Percentiles rank a stretch among this genome's conserved stretches.
Conservation (phyloP, 768 basidiomycete species). For the Kondoa malvinella region DNA sequence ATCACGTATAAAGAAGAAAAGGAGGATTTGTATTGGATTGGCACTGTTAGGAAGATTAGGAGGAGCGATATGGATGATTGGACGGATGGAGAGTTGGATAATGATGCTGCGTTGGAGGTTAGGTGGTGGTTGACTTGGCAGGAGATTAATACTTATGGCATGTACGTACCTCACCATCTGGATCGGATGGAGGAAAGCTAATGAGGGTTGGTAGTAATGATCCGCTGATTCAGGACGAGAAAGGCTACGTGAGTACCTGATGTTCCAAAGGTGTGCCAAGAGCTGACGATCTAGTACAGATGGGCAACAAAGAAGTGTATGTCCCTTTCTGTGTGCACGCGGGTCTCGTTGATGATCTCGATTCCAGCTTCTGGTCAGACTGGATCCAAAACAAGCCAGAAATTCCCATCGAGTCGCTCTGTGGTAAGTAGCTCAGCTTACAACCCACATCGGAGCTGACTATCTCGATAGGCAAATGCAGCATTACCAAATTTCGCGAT, state of each 20-base stretch:
- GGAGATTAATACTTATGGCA: background rate
- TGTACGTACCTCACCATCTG: background rate
- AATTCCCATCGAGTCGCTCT: constrained; percentile 1
- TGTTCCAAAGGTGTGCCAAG: background rate
- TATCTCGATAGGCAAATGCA: background rate
- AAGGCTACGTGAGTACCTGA: background rate
- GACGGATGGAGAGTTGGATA: constrained; percentile 1
- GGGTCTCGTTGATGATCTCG: background rate
- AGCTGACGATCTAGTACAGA: background rate
- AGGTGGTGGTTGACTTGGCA: constrained; percentile 3
- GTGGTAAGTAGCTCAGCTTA: background rate
- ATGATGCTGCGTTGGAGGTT: background rate
- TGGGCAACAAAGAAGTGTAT: constrained; percentile 6
- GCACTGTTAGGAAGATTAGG: constrained; percentile 1
- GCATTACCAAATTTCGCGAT: background rate
- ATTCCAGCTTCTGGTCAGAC: constrained; percentile 1
- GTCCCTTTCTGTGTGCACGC: background rate
- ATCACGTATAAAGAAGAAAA: background rate
- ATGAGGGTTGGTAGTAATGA: constrained; percentile 4
- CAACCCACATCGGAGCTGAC: background rate
- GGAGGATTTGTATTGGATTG: constrained; percentile 5
- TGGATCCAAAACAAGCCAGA: background rate
- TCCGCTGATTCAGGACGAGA: background rate
- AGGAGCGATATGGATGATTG: background rate
- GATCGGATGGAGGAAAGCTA: background rate